These are phyloP conservation scores for Paraglomus occultum DNA, from an alignment of 192 early-diverging fungal genomes.

Conservation along the genomic window DNA sequence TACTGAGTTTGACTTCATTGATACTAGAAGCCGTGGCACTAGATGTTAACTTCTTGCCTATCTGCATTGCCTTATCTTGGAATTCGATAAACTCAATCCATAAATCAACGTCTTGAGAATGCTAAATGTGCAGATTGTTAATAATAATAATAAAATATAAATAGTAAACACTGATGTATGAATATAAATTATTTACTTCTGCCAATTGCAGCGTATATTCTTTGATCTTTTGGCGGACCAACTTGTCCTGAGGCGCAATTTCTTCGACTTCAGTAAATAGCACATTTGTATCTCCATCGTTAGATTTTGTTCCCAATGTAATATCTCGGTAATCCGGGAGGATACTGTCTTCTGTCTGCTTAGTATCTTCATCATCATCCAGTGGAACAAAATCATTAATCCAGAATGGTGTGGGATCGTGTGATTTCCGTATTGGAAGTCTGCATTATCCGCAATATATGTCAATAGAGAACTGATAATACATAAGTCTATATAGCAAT, in stretches of 20 bases:
- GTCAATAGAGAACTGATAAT: no score
- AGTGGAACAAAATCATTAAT: no score
- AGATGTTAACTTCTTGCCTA: constrained; percentile 27
- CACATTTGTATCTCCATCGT: no score
- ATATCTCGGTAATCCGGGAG: constrained; percentile 5
- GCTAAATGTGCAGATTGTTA: constrained; percentile 22
- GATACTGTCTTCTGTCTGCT: neutral
- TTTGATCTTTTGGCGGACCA: constrained; percentile 16
- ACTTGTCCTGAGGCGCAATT: neutral
- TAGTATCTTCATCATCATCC: no score
- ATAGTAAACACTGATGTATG: neutral
- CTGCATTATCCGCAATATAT: no score
- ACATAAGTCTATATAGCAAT: no score
- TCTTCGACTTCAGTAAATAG: no score
- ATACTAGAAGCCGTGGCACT: constrained; percentile 39
- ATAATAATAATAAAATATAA: neutral
- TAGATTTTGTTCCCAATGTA: no score
- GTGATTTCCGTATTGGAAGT: no score
- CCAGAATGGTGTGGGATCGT: no score
- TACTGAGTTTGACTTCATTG: constrained; percentile 52
- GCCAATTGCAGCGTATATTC: constrained; percentile 1
- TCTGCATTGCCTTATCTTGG: constrained; percentile 44
- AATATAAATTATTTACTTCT: neutral
- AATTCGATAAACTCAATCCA: constrained; percentile 57
- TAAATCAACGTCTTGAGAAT: constrained; percentile 42